phyloP scores from a whole-genome alignment of 2,329 filamentous ascomycete genomes.

The Talaromyces atroroseus region DNA sequence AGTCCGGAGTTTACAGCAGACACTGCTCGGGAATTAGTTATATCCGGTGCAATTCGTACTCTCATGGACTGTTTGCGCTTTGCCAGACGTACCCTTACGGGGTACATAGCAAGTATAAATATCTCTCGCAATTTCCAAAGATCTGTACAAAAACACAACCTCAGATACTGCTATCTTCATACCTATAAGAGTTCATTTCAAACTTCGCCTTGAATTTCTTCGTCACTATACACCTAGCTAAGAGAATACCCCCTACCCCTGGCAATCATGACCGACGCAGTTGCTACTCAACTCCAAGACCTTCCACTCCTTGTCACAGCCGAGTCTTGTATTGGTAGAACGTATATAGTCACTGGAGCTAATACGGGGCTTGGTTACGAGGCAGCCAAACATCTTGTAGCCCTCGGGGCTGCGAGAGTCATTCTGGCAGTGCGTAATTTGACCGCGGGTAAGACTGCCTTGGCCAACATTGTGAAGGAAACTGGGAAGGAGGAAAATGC shows the following conservation, averaged over 20 bases:
- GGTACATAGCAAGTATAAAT: neutral
- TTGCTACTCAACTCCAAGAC: slow-evolving; percentile 3
- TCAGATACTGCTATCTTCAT: neutral
- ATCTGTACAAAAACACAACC: neutral
- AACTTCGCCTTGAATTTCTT: neutral
- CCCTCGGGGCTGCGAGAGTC: slow-evolving; percentile 37
- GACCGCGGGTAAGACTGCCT: slow-evolving; percentile 40
- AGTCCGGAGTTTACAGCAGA: neutral
- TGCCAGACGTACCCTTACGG: neutral
- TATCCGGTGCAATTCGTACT: neutral
- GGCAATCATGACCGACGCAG: neutral
- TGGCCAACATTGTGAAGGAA: neutral
- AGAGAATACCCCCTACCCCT: neutral
- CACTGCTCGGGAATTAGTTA: neutral
- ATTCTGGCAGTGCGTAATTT: slow-evolving; percentile 45
- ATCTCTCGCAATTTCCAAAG: neutral
- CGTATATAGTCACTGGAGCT: slow-evolving; percentile 47
- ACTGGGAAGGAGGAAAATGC: slow-evolving; percentile 33
- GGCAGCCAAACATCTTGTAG: slow-evolving; percentile 38
- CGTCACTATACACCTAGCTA: neutral
- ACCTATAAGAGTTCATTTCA: neutral
- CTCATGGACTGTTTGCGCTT: neutral
- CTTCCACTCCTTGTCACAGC: slow-evolving; percentile 19
- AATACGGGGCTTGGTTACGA: slow-evolving; percentile 49
- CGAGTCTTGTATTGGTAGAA: slow-evolving; percentile 20